Percentiles rank a stretch among this genome's conserved stretches.
These are phyloP conservation scores for Amorphotheca resinae DNA, from an alignment of 495 filamentous ascomycete species.

Conservation along the genomic window DNA sequence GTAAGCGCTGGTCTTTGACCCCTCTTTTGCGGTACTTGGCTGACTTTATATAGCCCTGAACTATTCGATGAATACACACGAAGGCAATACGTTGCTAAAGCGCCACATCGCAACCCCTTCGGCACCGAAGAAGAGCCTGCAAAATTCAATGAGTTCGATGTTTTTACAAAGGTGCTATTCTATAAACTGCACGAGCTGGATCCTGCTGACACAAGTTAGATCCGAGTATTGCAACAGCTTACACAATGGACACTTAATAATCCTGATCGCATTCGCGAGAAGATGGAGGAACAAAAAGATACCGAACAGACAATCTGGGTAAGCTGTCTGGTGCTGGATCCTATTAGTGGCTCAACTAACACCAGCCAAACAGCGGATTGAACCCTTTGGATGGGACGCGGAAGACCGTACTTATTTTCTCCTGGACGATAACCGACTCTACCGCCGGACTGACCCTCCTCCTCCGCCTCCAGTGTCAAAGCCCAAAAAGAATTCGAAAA, in stretches of 20 bases:
- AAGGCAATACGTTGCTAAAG: constrained; percentile 77
- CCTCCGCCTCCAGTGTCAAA: constrained; percentile 48
- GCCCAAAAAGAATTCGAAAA: constrained; percentile 66
- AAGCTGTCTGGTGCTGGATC: constrained; percentile 20
- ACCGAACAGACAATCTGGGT: constrained; percentile 78
- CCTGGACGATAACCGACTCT: constrained; percentile 87
- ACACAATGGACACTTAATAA: constrained; percentile 84
- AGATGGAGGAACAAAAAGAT: constrained; percentile 71
- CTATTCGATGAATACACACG: constrained; percentile 92
- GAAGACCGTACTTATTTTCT: constrained; percentile 79
- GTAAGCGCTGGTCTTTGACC: constrained; percentile 40
- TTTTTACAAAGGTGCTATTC: constrained; percentile 53
- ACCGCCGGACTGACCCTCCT: constrained; percentile 61
- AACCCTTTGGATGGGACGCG: constrained; percentile 79
- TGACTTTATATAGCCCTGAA: constrained; percentile 45
- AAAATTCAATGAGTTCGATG: constrained; percentile 69
- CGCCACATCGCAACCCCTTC: constrained; percentile 72
- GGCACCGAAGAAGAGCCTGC: constrained; percentile 61
- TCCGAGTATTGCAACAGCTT: constrained; percentile 81
- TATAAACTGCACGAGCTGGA: neutral
- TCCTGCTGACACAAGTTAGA: constrained; percentile 26
- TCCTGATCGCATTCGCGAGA: constrained; percentile 72
- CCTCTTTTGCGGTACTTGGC: constrained; percentile 3
- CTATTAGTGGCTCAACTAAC: constrained; percentile 13
- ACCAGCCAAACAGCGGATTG: constrained; percentile 56